Evolutionary conservation across 1,139 yeast species (phyloP), one percentile per base, ranked within the genome.

Genomic region (Yamadazyma triangularis): DNA sequence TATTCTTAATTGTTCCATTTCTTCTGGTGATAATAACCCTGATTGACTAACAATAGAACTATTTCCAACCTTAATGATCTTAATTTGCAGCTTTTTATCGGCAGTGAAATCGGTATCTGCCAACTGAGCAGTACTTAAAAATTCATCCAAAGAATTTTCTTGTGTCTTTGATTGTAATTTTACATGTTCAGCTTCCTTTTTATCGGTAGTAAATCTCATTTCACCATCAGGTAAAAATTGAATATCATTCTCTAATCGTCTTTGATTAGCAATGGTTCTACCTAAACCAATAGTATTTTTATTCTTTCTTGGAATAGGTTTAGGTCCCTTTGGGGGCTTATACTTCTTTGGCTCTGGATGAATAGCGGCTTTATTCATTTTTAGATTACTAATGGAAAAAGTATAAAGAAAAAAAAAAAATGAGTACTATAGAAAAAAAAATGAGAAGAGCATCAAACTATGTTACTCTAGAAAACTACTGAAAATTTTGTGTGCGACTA

Each of bases 61-160:
- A 50, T 73, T 74, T 29, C 85, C 87, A 38, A 82, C 78, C 51
- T 80, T 77, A 43, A 91, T 82, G 47, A 93, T 87, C 52, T 83
- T 83, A 38, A 91, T 91, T 48, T 83, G 87, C 32, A 83, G 79
- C 35, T 79, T 74, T 49, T 83, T 79, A 44, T 89, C 96, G 3
- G 98, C 96, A 5, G 95, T 80, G 60, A 93, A 91, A 64, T 91
- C 98, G 13, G 93, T 88, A 52, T 88, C 96, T 2, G 97, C 96
- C 41, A 93, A 71, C 55, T 86, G 94, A 1, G 98, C 98, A 8
- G 97, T 89, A 51, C 79, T 83, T 50, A 93, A 73, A 58, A 93
- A 89, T 60, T 91, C 98, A 58, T 93, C 98, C 42, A 93, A 64
- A 1, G 96, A 82, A 45, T 85, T 78, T 56, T 93, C 97, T 50